Evolutionary conservation across 805 yeast species (phyloP).

Genomic region (Sungouiella blattae): DNA sequence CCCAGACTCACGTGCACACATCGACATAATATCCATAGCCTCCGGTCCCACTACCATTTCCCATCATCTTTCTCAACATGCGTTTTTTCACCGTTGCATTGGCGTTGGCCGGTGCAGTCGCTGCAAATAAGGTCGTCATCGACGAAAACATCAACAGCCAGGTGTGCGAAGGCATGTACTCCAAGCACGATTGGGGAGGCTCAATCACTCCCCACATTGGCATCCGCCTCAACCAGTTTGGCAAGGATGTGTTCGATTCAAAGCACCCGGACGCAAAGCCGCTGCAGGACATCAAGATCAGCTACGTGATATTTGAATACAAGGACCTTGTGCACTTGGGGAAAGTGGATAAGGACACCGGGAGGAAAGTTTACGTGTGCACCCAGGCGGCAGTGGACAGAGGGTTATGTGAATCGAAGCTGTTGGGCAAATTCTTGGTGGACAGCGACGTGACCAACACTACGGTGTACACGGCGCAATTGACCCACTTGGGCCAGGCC

Average conservation of each 20-base stretch:
- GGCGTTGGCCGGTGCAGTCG: conserved; percentile 8
- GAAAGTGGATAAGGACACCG: conserved; percentile 22
- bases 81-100: conserved; percentile 4
- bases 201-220: conserved; percentile 51
- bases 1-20: no score
- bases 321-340: conserved; percentile 74
- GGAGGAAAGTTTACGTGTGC: conserved; percentile 71
- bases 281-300: conserved; percentile 43
- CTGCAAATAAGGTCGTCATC: conserved; percentile 48
- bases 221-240: conserved; percentile 26
- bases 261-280: conserved; percentile 22
- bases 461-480: conserved; percentile 52
- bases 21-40: no score
- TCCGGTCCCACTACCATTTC: no score
- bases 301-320: conserved; percentile 80
- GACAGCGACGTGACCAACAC: conserved; percentile 44
- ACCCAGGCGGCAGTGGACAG: conserved; percentile 61
- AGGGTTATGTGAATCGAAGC: conserved; percentile 47
- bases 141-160: conserved; percentile 49
- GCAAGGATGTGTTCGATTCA: conserved; percentile 25
- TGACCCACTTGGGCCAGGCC: conserved; percentile 57
- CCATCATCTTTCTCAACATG: conserved; percentile 1
- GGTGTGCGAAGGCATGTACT: conserved; percentile 87
- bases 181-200: conserved; percentile 86
- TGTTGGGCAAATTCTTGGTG: conserved; percentile 64